Conservation (phyloP, 2,329 filamentous ascomycete genomes). For the Fusarium subtropicale region DNA sequence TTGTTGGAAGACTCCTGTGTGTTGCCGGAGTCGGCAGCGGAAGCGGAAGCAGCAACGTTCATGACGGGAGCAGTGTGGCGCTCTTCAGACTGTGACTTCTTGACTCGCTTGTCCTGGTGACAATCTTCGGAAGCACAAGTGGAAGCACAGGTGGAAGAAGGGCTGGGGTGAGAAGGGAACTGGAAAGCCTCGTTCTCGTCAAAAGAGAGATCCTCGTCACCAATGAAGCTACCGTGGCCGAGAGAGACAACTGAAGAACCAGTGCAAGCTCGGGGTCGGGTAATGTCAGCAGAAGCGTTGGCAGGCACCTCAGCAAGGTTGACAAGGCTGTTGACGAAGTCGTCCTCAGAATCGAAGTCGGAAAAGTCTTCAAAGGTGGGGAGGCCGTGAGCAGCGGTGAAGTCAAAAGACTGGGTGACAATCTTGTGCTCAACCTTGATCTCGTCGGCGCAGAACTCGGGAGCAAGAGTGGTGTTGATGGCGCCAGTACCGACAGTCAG, state of each 20-base stretch:
- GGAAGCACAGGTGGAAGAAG: conserved; percentile 55
- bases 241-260: conserved; percentile 75
- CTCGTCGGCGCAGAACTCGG: conserved; percentile 77
- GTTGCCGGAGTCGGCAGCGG: conserved; percentile 51
- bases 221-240: conserved; percentile 82
- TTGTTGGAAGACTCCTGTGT: conserved; percentile 54
- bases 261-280: conserved; percentile 76
- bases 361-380: conserved; percentile 87
- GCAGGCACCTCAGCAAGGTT: conserved; percentile 66
- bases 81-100: conserved; percentile 64
- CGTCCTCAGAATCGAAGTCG: conserved; percentile 91
- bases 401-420: conserved; percentile 62
- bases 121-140: conserved; percentile 56
- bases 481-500: conserved; percentile 75
- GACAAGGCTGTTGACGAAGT: conserved; percentile 78
- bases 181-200: conserved; percentile 74
- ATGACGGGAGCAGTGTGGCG: conserved; percentile 55
- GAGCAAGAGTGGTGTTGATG: conserved; percentile 61
- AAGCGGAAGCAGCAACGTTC: conserved; percentile 53
- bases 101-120: conserved; percentile 69
- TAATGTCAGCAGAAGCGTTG: conserved; percentile 63
- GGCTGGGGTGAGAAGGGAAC: conserved; percentile 71
- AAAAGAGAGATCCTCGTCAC: conserved; percentile 80
- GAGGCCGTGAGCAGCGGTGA: conserved; percentile 68
- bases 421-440: conserved; percentile 64